phyloP scores from a whole-genome alignment of 176 grass and related monocot species.

The Calamus simplicifolius region DNA sequence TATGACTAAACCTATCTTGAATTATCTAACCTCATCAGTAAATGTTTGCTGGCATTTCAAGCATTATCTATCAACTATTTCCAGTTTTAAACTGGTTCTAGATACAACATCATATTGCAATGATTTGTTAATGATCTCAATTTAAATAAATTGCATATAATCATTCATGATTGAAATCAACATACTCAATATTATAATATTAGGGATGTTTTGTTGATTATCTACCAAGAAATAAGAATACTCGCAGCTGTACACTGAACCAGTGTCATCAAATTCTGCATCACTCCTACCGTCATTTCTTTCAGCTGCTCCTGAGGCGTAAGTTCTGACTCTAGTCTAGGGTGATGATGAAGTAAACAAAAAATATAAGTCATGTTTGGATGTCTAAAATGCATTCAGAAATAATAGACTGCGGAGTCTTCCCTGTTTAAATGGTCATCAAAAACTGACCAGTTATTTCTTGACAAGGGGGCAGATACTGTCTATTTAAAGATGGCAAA shows the following conservation, averaged over 20 bases:
- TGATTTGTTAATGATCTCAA: too few species aligned
- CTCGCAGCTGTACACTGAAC: constrained; percentile 74
- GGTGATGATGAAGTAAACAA: constrained; percentile 24
- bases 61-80: too few species aligned
- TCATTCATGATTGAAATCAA: too few species aligned
- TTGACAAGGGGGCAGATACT: neutral
- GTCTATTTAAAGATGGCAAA: neutral
- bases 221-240: constrained; percentile 7
- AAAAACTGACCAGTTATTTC: neutral
- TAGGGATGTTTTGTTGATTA: too few species aligned
- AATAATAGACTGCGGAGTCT: constrained; percentile 20
- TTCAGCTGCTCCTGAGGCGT: constrained; percentile 51
- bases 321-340: constrained; percentile 72
- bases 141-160: too few species aligned
- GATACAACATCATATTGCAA: too few species aligned
- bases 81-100: too few species aligned
- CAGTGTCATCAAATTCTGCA: constrained; percentile 67
- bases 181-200: too few species aligned
- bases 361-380: neutral
- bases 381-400: neutral
- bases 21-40: too few species aligned
- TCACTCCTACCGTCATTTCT: constrained; percentile 45
- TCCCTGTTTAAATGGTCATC: constrained; percentile 31
- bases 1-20: too few species aligned
- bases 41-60: too few species aligned